Conservation (phyloP, 1,284 basidiomycete genomes). For the Melampsora larici-populina region DNA sequence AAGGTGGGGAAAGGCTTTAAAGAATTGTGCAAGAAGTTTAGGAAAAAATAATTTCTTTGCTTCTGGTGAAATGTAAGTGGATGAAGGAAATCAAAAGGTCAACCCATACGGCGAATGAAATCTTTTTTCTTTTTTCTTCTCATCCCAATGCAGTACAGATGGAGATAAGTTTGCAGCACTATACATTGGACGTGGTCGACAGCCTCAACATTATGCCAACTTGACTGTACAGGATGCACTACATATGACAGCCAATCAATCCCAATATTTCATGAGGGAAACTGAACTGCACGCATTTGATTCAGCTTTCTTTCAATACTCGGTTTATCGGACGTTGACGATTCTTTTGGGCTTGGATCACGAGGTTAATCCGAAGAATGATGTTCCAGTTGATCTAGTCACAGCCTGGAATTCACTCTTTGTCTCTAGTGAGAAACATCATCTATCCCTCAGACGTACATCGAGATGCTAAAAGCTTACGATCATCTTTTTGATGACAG, state of each 20-base stretch:
- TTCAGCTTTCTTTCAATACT: slow-evolving; percentile 81
- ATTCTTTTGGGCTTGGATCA: slow-evolving; percentile 90
- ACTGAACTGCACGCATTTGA: slow-evolving; percentile 66
- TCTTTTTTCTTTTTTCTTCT: neutral
- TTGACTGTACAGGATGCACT: slow-evolving; percentile 66
- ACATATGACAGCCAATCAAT: slow-evolving; percentile 60
- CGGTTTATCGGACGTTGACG: slow-evolving; percentile 74
- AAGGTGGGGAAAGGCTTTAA: slow-evolving; percentile 44
- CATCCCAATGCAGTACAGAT: slow-evolving; percentile 63
- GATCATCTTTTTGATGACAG: neutral
- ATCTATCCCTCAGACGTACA: neutral
- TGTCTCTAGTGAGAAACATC: slow-evolving; percentile 59
- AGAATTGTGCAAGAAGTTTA: slow-evolving; percentile 43
- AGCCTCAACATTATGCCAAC: slow-evolving; percentile 62
- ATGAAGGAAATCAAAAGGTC: neutral
- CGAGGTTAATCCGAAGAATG: slow-evolving; percentile 79
- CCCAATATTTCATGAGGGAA: slow-evolving; percentile 73
- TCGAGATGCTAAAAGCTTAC: neutral
- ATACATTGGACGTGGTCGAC: slow-evolving; percentile 82
- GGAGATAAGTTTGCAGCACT: slow-evolving; percentile 81
- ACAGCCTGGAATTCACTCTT: slow-evolving; percentile 85
- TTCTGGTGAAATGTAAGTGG: slow-evolving; percentile 46
- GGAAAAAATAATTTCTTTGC: slow-evolving; percentile 46
- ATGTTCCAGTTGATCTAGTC: slow-evolving; percentile 73
- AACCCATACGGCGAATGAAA: neutral